Conservation (phyloP, 768 basidiomycete species). For the Leccinum subgranulosum region DNA sequence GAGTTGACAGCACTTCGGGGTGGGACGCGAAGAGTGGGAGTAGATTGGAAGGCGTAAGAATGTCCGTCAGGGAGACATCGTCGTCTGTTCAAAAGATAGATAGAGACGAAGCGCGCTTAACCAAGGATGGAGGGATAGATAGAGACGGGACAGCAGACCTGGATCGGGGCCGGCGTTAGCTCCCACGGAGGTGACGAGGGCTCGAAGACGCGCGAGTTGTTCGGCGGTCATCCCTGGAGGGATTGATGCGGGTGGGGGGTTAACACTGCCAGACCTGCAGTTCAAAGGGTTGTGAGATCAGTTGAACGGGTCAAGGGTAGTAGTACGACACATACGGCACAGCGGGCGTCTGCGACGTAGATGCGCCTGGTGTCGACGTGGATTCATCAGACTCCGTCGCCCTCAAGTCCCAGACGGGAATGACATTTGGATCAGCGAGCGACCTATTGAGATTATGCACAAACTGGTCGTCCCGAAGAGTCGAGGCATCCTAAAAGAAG, state of each 20-base stretch:
- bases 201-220: conserved; percentile 60
- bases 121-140: background rate
- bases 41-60: conserved; percentile 73
- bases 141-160: conserved; percentile 8
- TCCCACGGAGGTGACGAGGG: conserved; percentile 48
- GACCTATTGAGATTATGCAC: conserved; percentile 67
- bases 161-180: conserved; percentile 25
- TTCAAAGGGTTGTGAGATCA: background rate
- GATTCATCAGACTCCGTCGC: conserved; percentile 42
- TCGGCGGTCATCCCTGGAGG: conserved; percentile 46
- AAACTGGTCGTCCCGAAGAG: conserved; percentile 69
- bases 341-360: conserved; percentile 34
- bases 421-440: conserved; percentile 62
- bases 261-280: conserved; percentile 11
- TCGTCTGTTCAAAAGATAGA: conserved; percentile 17
- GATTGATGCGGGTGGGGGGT: conserved; percentile 2
- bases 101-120: conserved; percentile 2
- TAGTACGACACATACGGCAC: conserved; percentile 19
- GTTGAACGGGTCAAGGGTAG: background rate
- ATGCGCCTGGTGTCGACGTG: conserved; percentile 37
- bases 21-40: conserved; percentile 66
- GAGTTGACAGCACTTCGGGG: conserved; percentile 62
- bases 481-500: conserved; percentile 55
- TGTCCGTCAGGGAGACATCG: conserved; percentile 68
- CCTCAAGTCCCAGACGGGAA: conserved; percentile 54